Evolutionary conservation across 176 grass and related monocot genomes (phyloP).

Genomic region (Rhynchospora breviuscula): DNA sequence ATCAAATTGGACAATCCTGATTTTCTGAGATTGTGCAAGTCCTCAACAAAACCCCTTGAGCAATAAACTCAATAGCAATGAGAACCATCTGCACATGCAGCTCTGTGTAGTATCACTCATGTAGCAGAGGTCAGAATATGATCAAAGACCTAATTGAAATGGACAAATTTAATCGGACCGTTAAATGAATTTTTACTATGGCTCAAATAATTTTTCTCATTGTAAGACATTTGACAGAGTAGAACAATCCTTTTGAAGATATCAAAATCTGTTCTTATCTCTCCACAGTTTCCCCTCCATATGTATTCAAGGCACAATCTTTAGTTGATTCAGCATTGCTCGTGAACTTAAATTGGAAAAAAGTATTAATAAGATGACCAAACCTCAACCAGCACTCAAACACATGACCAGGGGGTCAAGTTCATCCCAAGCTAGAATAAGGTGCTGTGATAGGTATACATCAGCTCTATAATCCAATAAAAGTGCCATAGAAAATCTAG

Average conservation of each 20-base stretch:
- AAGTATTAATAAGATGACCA: background rate
- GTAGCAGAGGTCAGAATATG: background rate
- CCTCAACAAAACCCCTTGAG: no score
- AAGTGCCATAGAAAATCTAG: background rate
- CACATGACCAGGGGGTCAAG: background rate
- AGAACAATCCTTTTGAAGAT: background rate
- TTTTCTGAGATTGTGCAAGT: no score
- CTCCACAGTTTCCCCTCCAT: background rate
- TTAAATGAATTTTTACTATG: background rate
- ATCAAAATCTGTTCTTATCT: background rate
- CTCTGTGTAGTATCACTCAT: background rate
- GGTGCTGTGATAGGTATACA: background rate
- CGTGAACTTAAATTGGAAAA: background rate
- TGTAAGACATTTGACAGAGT: background rate
- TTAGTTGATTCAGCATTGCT: background rate
- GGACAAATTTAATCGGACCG: background rate
- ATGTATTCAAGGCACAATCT: background rate
- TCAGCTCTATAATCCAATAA: background rate
- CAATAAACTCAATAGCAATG: no score
- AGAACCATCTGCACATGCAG: background rate
- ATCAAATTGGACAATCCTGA: background rate
- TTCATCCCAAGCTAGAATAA: background rate
- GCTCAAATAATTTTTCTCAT: background rate
- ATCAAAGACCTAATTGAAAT: background rate
- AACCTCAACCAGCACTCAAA: background rate